Evolutionary conservation across 2,329 filamentous ascomycete genomes (phyloP), one percentile per base, ranked within the genome.

Genomic region (Aspergillus pseudonomiae): DNA sequence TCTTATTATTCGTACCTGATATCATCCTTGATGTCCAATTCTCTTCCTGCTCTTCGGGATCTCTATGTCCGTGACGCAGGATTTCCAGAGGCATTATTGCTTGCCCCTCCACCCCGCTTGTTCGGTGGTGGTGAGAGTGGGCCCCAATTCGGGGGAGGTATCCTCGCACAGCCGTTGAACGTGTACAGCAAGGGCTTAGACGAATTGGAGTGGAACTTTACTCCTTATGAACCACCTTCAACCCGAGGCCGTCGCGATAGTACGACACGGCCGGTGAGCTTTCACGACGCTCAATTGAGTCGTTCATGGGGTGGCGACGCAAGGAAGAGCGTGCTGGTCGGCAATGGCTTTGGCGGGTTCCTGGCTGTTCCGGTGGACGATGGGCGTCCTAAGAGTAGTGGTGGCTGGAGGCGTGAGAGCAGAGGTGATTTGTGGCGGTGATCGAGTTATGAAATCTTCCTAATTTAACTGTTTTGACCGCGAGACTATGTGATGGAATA

Each of bases 1-100:
- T 85, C 84, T 21, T 96, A 97, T 80, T 96, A 97, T 78, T 86
- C 88, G 65, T 97, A 97, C 77, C 86, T 98, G 24, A 89, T 92
- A 30, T 86, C 86, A n/a, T 96, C 92, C 0, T 86, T 98, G 36
- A 87, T 95, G 64, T 86, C 88, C 19, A 90, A 90, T 65, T 86
- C 88, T 9, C 84, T 98, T 9, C 93, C 93, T 1, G 86, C 85
- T 41, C 84, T 98, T 10, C 85, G 85, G 41, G 86, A 89, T 26
- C 85, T 98, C 9, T 97, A 96, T 75, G 94, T 97, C 21, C 90
- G 92, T 57, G 93, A 97, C 71, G 87, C 90, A 30, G 84, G 87
- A 57, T 97, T 98, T 74, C 89, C 93, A 2, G 92, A 96, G 69
- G 85, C 89, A 12, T 86, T 97, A 6, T 84, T 93, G 16, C 83